Percentiles rank a stretch among this genome's conserved stretches.
phyloP scores from a whole-genome alignment of 2,329 filamentous ascomycete species.

The Epicoccum nigrum region DNA sequence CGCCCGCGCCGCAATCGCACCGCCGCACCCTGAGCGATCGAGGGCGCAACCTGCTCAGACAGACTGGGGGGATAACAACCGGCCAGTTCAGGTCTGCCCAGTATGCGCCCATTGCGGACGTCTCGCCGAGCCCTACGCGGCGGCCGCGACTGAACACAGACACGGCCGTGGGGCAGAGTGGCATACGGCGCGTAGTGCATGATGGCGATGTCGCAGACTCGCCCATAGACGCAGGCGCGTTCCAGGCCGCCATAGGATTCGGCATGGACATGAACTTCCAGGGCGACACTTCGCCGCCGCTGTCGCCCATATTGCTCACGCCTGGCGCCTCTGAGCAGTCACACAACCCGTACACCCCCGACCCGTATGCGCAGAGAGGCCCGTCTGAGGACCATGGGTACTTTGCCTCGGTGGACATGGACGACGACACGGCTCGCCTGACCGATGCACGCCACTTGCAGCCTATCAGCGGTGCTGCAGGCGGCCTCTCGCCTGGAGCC shows the following conservation, averaged over 20 bases:
- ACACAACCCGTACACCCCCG: slow-evolving; percentile 47
- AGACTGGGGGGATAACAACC: slow-evolving; percentile 51
- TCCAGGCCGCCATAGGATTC: slow-evolving; percentile 56
- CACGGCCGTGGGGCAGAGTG: slow-evolving; percentile 35
- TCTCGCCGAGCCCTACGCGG: slow-evolving; percentile 57
- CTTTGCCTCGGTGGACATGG: slow-evolving; percentile 53
- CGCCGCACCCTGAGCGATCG: slow-evolving; percentile 57
- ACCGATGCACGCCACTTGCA: slow-evolving; percentile 63
- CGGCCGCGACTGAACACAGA: slow-evolving; percentile 47
- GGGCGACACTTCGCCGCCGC: slow-evolving; percentile 44
- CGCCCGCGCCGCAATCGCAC: slow-evolving; percentile 38
- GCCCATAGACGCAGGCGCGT: slow-evolving; percentile 54
- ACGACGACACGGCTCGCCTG: slow-evolving; percentile 65
- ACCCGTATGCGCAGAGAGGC: slow-evolving; percentile 44
- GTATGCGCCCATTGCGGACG: slow-evolving; percentile 61
- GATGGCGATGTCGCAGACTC: slow-evolving; percentile 48
- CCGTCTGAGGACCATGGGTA: slow-evolving; percentile 63
- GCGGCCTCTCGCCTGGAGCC: slow-evolving; percentile 39
- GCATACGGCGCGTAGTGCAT: slow-evolving; percentile 23
- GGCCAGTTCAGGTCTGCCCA: slow-evolving; percentile 48
- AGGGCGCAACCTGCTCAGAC: slow-evolving; percentile 55
- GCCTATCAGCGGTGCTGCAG: slow-evolving; percentile 59
- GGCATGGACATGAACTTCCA: slow-evolving; percentile 57
- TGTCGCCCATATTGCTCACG: slow-evolving; percentile 21
- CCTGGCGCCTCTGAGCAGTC: slow-evolving; percentile 54